Evolutionary conservation across 2,329 filamentous ascomycete species (phyloP).

Genomic region (Mycogone perniciosa): DNA sequence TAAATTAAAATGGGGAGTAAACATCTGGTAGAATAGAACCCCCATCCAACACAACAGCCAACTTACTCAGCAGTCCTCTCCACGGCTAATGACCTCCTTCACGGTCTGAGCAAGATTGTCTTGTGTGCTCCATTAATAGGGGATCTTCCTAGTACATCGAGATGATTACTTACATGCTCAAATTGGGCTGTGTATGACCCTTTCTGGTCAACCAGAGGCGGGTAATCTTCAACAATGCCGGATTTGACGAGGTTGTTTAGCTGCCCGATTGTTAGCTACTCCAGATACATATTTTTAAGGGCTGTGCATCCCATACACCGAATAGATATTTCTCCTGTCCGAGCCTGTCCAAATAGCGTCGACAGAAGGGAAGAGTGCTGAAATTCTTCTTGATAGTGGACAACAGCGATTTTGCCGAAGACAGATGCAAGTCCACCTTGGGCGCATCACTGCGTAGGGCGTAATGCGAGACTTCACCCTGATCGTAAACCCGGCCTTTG

Average conservation of each 20-base stretch:
- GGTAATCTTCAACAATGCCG: constrained; percentile 78
- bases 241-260: constrained; percentile 72
- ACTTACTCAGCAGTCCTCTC: constrained; percentile 61
- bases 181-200: constrained; percentile 84
- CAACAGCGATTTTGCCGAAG: constrained; percentile 70
- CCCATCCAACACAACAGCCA: too few species aligned
- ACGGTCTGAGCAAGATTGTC: constrained; percentile 66
- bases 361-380: constrained; percentile 75
- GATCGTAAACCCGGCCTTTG: constrained; percentile 64
- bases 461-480: constrained; percentile 79
- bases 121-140: constrained; percentile 22
- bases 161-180: constrained; percentile 63
- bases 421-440: constrained; percentile 51
- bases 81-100: constrained; percentile 74
- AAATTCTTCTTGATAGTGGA: constrained; percentile 88
- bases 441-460: constrained; percentile 62
- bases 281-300: not conserved
- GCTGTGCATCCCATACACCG: constrained; percentile 44
- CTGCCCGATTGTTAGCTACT: constrained; percentile 30
- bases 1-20: too few species aligned
- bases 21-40: too few species aligned
- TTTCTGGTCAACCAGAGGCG: constrained; percentile 76
- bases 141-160: not conserved
- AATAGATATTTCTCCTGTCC: constrained; percentile 87
- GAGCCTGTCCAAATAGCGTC: constrained; percentile 75